Conservation (phyloP, 345 rosid genomes). For the Citrus mangshanensis region DNA sequence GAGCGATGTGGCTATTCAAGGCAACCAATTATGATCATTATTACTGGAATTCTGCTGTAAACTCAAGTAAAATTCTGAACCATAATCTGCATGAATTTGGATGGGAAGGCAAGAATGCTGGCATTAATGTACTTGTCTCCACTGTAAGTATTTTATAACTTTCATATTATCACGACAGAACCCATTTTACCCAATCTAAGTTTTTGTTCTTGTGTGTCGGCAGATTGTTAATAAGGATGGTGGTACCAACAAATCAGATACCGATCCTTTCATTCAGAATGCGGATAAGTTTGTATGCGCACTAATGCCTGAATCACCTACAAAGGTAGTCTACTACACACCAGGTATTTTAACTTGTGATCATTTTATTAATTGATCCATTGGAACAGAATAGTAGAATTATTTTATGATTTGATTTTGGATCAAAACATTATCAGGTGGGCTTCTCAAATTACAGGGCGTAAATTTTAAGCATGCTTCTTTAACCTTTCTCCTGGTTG, state of each 20-base stretch:
- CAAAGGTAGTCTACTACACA: conserved; percentile 38
- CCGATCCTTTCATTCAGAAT: conserved; percentile 16
- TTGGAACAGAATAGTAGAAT: not conserved
- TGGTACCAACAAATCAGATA: not conserved
- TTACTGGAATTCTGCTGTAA: conserved; percentile 42
- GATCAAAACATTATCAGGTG: conserved; percentile 22
- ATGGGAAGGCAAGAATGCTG: conserved; percentile 83
- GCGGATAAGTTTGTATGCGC: conserved; percentile 46
- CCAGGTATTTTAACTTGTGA: conserved; percentile 27
- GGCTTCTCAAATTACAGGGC: conserved; percentile 43
- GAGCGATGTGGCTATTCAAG: conserved; percentile 73
- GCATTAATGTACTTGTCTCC: conserved; percentile 67
- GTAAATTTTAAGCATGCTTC: conserved; percentile 55
- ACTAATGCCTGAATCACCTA: conserved; percentile 55
- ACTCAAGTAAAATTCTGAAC: too few species aligned
- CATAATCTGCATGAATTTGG: conserved; percentile 43
- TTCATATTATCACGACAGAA: not conserved
- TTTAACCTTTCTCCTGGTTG: conserved; percentile 43
- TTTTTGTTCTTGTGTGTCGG: not conserved
- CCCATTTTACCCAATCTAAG: not conserved
- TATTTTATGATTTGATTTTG: too few species aligned
- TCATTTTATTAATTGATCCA: not conserved
- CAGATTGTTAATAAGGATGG: conserved; percentile 22
- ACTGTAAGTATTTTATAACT: conserved; percentile 31
- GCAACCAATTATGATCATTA: conserved; percentile 43